Base-by-base conservation (phyloP, 352 stramenopile species). In the Phytophthora sp. region DNA sequence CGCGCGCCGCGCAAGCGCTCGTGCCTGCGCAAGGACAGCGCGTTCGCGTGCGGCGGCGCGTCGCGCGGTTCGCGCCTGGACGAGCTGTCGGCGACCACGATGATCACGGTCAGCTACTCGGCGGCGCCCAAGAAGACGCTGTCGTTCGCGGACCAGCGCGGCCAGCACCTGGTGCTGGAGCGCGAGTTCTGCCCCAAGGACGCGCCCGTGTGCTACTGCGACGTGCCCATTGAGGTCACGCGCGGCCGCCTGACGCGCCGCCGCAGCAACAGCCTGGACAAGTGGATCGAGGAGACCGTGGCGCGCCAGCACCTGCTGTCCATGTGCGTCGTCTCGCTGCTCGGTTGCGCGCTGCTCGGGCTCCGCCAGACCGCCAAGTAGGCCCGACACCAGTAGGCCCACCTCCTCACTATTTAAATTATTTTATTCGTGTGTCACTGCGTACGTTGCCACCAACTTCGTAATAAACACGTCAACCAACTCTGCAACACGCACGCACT, bases 61-160 rank as follows among this genome's bases (percentile, higher is more conserved):
- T 20, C 44, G 8, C 52, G 35, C 30, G 53, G 53, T 39, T 77
- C 54, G 17, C 66, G 66, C 15, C 51, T 66, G 27, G 68, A 77
- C 27, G 70, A 78, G 23, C 43, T 78, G 35, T 79, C 66, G 41
- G 23, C 72, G 38, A 72, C 53, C 46, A 70, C 62, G 30, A 59
- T 46, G 35, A 60, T 76, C 59, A 74, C 73, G 24, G 61, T 86
- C 32, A 67, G 71, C 48, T 78, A 70, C 32, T 65, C 57, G 20
- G 32, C 42, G 5, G 30, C 56, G 32, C 66, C 61, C 60, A 88
- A 89, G 65, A 89, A 89, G 53, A 58, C 62, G 31, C 64, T 89
- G 1, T 84, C 74, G 50, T 89, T 89, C 54, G 79, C 79, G 0
- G 79, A 89, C 55, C 77, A 89, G 44, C 67, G 74, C 45, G 79